These are phyloP conservation scores for Macrophomina phaseolina DNA, from an alignment of 2,329 filamentous ascomycete species.

Conservation along the genomic window DNA sequence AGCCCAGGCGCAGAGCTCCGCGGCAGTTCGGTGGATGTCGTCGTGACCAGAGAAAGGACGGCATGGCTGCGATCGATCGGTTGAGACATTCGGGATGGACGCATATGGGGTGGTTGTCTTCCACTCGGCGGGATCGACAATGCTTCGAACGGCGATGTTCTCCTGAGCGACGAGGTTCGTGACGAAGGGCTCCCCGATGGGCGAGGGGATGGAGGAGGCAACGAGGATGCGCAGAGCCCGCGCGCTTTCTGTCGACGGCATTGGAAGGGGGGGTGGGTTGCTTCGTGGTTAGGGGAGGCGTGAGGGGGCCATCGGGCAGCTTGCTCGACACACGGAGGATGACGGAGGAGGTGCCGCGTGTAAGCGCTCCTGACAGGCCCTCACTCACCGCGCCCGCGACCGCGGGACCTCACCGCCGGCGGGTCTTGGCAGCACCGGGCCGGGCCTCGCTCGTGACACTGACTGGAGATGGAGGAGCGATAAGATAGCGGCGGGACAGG, in stretches of 20 bases:
- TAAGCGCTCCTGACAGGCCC: constrained; percentile 14
- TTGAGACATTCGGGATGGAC: constrained; percentile 25
- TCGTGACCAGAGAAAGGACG: constrained; percentile 22
- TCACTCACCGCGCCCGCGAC: neutral
- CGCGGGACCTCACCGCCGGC: constrained; percentile 8
- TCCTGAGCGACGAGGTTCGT: constrained; percentile 3
- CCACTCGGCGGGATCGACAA: constrained; percentile 9
- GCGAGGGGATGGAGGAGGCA: constrained; percentile 27
- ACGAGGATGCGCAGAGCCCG: constrained; percentile 29
- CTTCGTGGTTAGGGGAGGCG: constrained; percentile 2
- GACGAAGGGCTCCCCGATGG: constrained; percentile 13
- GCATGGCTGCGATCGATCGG: constrained; percentile 21
- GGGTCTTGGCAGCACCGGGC: constrained; percentile 20
- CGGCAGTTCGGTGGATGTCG: constrained; percentile 21
- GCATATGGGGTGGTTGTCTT: constrained; percentile 11
- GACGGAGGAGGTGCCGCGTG: constrained; percentile 17
- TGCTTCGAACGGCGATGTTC: constrained; percentile 22
- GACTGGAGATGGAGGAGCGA: neutral
- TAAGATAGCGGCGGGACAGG: constrained; percentile 11
- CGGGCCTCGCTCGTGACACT: constrained; percentile 10
- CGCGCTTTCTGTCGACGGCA: constrained; percentile 36
- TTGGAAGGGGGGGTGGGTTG: constrained; percentile 32
- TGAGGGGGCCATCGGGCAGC: neutral
- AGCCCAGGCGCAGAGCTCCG: constrained; percentile 76
- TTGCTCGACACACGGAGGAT: constrained; percentile 6